Evolutionary conservation across 768 basidiomycete genomes (phyloP).

Genomic region (Phaeotremella skinneri): DNA sequence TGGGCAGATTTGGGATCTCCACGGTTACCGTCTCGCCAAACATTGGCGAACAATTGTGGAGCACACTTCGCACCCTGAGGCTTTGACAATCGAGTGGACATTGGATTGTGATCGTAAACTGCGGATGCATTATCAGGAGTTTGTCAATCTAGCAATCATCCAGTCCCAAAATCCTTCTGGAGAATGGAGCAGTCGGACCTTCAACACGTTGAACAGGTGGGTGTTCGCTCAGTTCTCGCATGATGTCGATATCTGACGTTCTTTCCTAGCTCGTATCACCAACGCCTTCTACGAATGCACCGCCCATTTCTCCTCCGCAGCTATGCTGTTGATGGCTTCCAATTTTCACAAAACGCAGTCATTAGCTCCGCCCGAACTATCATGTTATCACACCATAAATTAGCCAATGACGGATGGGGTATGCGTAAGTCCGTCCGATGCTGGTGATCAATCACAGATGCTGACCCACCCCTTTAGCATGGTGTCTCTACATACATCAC

Average conservation of each 20-base stretch:
- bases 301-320: conserved; percentile 16
- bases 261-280: conserved; percentile 11
- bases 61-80: not conserved
- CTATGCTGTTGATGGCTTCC: conserved; percentile 2
- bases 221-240: not conserved
- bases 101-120: not conserved
- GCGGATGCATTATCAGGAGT: not conserved
- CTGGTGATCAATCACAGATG: no score
- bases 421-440: not conserved
- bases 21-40: not conserved
- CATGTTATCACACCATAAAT: not conserved
- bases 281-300: conserved; percentile 12
- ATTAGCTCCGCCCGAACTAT: conserved; percentile 7
- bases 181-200: not conserved
- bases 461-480: no score
- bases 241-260: not conserved
- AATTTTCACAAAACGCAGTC: conserved; percentile 2
- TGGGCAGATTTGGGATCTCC: not conserved
- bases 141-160: not conserved
- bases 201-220: not conserved
- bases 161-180: not conserved
- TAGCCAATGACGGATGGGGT: not conserved
- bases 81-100: not conserved
- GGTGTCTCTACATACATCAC: conserved; percentile 14
- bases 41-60: not conserved